These are phyloP conservation scores for Saccharomycopsis hybrid DNA, from an alignment of 1,139 yeast species.

Conservation along the genomic window DNA sequence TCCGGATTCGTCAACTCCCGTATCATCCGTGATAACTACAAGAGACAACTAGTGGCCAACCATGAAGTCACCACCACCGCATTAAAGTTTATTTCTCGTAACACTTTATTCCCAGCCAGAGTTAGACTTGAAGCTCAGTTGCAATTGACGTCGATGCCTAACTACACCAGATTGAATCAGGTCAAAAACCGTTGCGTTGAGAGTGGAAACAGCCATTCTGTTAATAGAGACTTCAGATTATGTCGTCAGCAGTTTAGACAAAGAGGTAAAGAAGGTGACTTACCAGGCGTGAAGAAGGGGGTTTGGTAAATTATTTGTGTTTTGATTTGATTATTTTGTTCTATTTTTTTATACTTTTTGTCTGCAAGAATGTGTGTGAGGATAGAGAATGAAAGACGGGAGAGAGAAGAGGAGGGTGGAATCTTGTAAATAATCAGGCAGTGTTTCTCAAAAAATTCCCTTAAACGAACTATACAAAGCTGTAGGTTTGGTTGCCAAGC, in stretches of 20 bases:
- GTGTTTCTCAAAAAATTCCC: too few species aligned
- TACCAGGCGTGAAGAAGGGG: slow-evolving; percentile 94
- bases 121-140: slow-evolving; percentile 90
- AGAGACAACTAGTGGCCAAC: slow-evolving; percentile 80
- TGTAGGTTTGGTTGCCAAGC: too few species aligned
- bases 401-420: too few species aligned
- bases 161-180: slow-evolving; percentile 74
- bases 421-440: too few species aligned
- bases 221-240: slow-evolving; percentile 75
- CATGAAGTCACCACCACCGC: slow-evolving; percentile 85
- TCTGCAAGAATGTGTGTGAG: too few species aligned
- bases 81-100: slow-evolving; percentile 81
- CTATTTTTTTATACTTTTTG: too few species aligned
- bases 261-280: slow-evolving; percentile 78
- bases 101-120: slow-evolving; percentile 80
- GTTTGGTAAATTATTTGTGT: too few species aligned
- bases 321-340: too few species aligned
- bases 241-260: slow-evolving; percentile 90
- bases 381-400: too few species aligned
- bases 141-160: slow-evolving; percentile 86
- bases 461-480: too few species aligned
- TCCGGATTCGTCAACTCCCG: slow-evolving; percentile 51
- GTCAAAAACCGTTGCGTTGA: slow-evolving; percentile 84
- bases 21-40: slow-evolving; percentile 84
- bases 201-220: slow-evolving; percentile 79